Conservation (phyloP, 1,284 basidiomycete genomes). For the Neonothopanus nambi region DNA sequence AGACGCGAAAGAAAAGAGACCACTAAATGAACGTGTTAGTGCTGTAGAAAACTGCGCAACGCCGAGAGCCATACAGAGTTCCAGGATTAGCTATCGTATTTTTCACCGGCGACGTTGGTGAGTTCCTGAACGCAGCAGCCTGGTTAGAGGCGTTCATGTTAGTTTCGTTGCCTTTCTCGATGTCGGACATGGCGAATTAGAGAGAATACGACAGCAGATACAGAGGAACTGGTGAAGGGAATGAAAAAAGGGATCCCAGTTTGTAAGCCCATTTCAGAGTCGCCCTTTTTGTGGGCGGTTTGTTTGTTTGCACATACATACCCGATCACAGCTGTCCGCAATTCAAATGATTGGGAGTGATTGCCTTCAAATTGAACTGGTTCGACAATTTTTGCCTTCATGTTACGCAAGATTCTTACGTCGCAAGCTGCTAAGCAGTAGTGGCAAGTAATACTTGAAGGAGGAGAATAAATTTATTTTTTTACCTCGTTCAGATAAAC, state of each 20-base stretch:
- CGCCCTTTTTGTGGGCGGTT: not conserved
- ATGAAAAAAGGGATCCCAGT: slow-evolving; percentile 1
- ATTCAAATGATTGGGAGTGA: not conserved
- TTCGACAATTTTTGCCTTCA: too few species aligned
- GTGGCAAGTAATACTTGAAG: too few species aligned
- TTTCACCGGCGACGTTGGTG: slow-evolving; percentile 8
- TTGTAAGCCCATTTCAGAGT: not conserved
- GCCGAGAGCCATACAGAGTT: slow-evolving; percentile 41
- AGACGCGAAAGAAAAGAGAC: slow-evolving; percentile 71
- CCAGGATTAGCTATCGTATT: slow-evolving; percentile 51
- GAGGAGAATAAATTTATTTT: too few species aligned
- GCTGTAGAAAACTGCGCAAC: not conserved
- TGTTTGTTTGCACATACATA: slow-evolving; percentile 1
- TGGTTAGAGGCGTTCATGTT: not conserved
- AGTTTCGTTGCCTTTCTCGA: slow-evolving; percentile 15
- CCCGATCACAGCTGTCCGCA: not conserved
- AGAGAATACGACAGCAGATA: not conserved
- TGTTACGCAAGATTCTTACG: too few species aligned
- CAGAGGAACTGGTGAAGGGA: not conserved
- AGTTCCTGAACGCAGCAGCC: slow-evolving; percentile 7
- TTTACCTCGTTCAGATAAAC: too few species aligned
- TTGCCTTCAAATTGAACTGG: too few species aligned
- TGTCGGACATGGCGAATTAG: slow-evolving; percentile 12
- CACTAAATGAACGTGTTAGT: slow-evolving; percentile 29
- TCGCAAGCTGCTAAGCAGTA: too few species aligned